These are phyloP conservation scores for Eimeria tenella DNA, from an alignment of 169 alveolate species.

Conservation along the genomic window DNA sequence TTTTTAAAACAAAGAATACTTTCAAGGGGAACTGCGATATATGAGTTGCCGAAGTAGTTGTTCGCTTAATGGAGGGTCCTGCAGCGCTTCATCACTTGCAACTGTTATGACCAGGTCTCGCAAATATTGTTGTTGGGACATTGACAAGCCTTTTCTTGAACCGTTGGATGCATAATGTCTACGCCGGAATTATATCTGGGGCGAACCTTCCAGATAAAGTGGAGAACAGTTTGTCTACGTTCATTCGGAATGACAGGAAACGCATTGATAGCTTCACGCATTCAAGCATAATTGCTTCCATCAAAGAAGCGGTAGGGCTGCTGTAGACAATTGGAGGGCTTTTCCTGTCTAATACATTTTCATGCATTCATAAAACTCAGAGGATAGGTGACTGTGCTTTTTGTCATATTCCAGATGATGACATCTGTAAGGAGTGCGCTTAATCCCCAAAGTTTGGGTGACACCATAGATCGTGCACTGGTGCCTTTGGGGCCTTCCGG, in stretches of 20 bases:
- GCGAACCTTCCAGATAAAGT: conserved; percentile 42
- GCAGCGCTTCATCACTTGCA: neutral
- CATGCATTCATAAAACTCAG: neutral
- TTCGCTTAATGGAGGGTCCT: neutral
- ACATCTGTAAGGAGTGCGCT: neutral
- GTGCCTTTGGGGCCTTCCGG: conserved; percentile 54
- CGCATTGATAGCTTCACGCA: conserved; percentile 37
- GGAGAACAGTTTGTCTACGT: conserved; percentile 8
- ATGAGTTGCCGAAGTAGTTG: neutral
- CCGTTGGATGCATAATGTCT: conserved; percentile 48
- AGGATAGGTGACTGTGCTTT: neutral
- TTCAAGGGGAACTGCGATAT: neutral
- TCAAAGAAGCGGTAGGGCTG: conserved; percentile 30
- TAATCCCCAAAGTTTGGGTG: conserved; percentile 35
- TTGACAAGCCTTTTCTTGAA: conserved; percentile 54
- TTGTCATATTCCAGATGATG: conserved; percentile 1
- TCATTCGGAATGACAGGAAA: neutral
- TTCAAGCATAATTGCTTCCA: conserved; percentile 15
- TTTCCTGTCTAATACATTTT: neutral
- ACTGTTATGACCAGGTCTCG: conserved; percentile 41
- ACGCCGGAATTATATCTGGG: conserved; percentile 41
- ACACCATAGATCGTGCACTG: conserved; percentile 40
- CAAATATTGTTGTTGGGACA: conserved; percentile 45
- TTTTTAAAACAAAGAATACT: no score
- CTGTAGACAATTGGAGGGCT: neutral